Base-by-base conservation (phyloP, 805 yeast species). In the Scheffersomyces lignosus region DNA sequence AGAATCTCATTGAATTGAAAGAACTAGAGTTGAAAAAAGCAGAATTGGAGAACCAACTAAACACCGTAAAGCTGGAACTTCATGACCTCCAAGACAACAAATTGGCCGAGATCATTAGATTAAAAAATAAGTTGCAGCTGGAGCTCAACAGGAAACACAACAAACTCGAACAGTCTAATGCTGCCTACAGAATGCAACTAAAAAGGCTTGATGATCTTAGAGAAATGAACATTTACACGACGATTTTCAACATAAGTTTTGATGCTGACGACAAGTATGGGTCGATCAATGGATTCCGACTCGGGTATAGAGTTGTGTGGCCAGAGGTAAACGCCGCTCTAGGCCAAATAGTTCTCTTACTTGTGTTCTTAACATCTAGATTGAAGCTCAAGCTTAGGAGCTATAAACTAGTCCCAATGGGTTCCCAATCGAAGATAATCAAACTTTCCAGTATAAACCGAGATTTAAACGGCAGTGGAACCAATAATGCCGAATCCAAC, bases 281-380 rank as follows among this genome's bases (percentile, higher is more conserved):
- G 0, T 83, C 93, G 1, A 91, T 90, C 22, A 90, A 90, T 60
- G 91, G 90, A 0, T 69, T 87, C 17, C 63, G 96, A 38, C 57
- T 91, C n/a, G 98, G 98, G 0, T 60, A 66, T 36, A 75, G 72
- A 41, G 86, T 90, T 0, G 83, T 95, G 2, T 88, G 96, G 95
- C 78, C 87, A 37, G 98, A 90, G 50, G 82, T 88, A 29, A 90
- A 89, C 54, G 93, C 95, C 2, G 96, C 95, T 0, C 62, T 90
- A 49, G 98, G 98, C 0, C 96, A 90, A 47, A 64, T 90, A 2
- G 75, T 87, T 2, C 62, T 88, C 9, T 60, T 91, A 14, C 55
- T 90, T 20, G 72, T 82, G 0, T 86, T 91, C 1, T 71, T 89
- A 3, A 60, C 77, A 1, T 65, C 77, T 9, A 69, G 81, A 29